A percentile compares a stretch with the other conserved stretches of the same genome.
phyloP scores from a whole-genome alignment of 2,329 filamentous ascomycete genomes.

The Pestalotiopsis sp. region DNA sequence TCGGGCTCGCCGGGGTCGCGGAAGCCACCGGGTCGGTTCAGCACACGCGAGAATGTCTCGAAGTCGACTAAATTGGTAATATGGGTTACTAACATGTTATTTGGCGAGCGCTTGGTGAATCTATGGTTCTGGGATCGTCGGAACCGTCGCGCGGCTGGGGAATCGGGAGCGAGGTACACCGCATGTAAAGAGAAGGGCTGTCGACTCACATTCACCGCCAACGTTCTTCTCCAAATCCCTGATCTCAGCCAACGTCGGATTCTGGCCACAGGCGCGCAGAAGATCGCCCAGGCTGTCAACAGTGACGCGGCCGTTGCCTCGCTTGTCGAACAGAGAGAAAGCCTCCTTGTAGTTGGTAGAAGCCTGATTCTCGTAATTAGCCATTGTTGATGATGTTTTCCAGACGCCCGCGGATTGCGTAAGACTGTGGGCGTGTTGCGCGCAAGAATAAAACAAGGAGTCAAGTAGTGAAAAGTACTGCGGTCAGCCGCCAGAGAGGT shows the following conservation, averaged over 20 bases:
- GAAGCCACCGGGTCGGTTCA: conserved; percentile 97
- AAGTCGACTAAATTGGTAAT: conserved; percentile 76
- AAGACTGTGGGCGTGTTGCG: background rate
- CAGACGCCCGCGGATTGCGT: background rate
- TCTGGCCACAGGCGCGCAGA: conserved; percentile 94
- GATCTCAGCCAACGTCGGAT: conserved; percentile 93
- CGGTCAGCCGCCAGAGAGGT: background rate
- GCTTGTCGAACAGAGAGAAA: conserved; percentile 99
- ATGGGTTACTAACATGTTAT: background rate
- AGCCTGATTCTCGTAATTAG: conserved; percentile 52
- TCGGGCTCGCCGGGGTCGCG: conserved; percentile 96
- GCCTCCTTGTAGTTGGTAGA: conserved; percentile 99
- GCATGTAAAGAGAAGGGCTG: conserved; percentile 14
- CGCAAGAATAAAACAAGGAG: background rate
- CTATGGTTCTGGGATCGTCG: background rate
- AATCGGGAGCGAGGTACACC: background rate
- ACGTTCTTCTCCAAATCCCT: conserved; percentile 87
- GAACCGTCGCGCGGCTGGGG: background rate
- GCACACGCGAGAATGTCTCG: conserved; percentile 92
- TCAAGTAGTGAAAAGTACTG: background rate
- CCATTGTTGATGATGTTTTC: conserved; percentile 19
- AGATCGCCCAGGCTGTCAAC: conserved; percentile 89
- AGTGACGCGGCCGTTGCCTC: conserved; percentile 89
- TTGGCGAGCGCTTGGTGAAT: background rate
- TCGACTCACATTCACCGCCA: conserved; percentile 82